Evolutionary conservation across 352 stramenopile species (phyloP), one percentile per base, ranked within the genome.

Genomic region (Aphanomyces astaci): DNA sequence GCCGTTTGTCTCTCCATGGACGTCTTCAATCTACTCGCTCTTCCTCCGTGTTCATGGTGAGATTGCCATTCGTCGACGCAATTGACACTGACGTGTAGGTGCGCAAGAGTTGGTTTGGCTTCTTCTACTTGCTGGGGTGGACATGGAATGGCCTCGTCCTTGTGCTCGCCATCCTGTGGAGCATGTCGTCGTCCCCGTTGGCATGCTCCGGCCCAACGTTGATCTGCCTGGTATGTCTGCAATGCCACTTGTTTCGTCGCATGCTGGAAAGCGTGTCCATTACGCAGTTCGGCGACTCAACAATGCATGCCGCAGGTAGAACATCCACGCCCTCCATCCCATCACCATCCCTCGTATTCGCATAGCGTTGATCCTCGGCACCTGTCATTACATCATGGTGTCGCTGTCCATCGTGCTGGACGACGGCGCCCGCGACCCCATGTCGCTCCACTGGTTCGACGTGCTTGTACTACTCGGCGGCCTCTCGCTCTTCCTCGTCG

Each of bases 211-310:
- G 25, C 27, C 15, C 59, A 27, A 66, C 46, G 27, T n/a, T 52
- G 11, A 24, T 66, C 36, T 13, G 13, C 31, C 30, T 66, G 0
- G 5, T 66, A 10, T 51, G 43, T n/a, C 51, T 59, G 43, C 19
- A 68, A 46, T 68, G 62, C 51, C 62, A 68, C 30, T 33, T 68
- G 17, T 68, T 68, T 24, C 62, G 62, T 33, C 43, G 62, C 22
- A 68, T 60, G 62, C 56, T 68, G 62, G 62, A 68, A 39, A 68
- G 62, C 45, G 28, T 30, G 25, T 43, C 62, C 33, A 60, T 68
- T 4, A 68, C 62, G 2, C n/a, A 68, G 19, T 68, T 68, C 24
- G 62, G 62, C 27, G 22, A 24, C 10, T 68, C 62, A 9, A 68
- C 46, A 7, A 68, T 68, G 62, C 62, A 68, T 28, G 46, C 30